These are phyloP conservation scores for Penicillium alfredii DNA, from an alignment of 495 filamentous ascomycete genomes.

Conservation along the genomic window DNA sequence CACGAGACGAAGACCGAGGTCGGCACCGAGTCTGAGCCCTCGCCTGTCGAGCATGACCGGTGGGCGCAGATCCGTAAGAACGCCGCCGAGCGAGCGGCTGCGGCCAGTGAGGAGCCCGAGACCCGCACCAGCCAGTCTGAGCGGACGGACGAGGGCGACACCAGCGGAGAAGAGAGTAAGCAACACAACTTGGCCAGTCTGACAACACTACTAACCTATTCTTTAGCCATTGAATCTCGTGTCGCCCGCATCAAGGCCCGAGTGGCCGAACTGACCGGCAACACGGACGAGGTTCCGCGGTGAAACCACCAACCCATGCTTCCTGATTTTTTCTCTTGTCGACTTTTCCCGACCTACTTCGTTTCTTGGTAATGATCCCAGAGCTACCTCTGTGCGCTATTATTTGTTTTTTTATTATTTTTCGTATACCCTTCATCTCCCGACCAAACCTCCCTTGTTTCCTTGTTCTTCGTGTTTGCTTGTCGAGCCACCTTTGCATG, in stretches of 20 bases:
- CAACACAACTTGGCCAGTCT: too few relatives aligned
- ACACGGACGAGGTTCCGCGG: conserved; percentile 58
- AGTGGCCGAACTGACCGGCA: conserved; percentile 87
- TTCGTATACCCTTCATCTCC: conserved; percentile 10
- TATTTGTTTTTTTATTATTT: conserved; percentile 6
- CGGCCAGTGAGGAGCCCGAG: conserved; percentile 49
- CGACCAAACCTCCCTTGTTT: conserved; percentile 7
- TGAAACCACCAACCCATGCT: too few relatives aligned
- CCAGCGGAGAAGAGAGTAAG: conserved; percentile 95
- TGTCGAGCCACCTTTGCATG: conserved; percentile 8
- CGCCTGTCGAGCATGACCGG: conserved; percentile 52
- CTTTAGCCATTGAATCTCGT: conserved; percentile 81
- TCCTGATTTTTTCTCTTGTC: too few relatives aligned
- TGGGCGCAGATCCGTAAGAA: conserved; percentile 97
- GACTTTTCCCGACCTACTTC: too few relatives aligned
- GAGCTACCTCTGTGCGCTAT: too few relatives aligned
- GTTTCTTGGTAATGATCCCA: too few relatives aligned
- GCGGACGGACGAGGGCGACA: conserved; percentile 72
- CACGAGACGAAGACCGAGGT: conserved; percentile 10
- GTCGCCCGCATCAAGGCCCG: conserved; percentile 97
- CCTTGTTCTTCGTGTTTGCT: conserved; percentile 15
- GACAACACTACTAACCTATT: conserved; percentile 14
- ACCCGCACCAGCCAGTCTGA: conserved; percentile 39
- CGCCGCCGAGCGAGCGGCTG: conserved; percentile 70
- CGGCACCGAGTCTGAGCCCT: conserved; percentile 2